These are phyloP conservation scores for Emmonsia crescens DNA, from an alignment of 2,329 filamentous ascomycete species.

Conservation along the genomic window DNA sequence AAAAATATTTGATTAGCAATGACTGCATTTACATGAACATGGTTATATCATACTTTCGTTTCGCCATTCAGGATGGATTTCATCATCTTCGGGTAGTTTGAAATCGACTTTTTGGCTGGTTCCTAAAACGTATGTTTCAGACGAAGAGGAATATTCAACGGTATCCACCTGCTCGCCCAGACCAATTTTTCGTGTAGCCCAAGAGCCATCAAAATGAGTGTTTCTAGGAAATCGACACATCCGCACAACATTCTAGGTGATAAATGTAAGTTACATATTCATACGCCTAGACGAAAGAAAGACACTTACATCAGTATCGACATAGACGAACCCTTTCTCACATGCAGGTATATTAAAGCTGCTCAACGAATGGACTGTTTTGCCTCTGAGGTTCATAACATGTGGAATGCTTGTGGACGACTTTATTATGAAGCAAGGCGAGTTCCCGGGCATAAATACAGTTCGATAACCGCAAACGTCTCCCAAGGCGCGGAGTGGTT, in stretches of 20 bases:
- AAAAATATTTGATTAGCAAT: constrained; percentile 11
- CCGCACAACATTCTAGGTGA: constrained; percentile 51
- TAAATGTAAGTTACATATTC: not conserved
- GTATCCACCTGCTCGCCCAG: constrained; percentile 60
- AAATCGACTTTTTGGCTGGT: constrained; percentile 61
- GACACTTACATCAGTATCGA: constrained; percentile 47
- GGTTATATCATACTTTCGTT: constrained; percentile 46
- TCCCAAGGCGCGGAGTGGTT: constrained; percentile 38
- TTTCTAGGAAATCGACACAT: constrained; percentile 61
- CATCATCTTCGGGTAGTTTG: constrained; percentile 74
- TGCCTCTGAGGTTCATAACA: constrained; percentile 60
- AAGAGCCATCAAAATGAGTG: constrained; percentile 63
- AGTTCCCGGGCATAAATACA: constrained; percentile 70
- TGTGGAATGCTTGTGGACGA: constrained; percentile 66
- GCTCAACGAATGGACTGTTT: constrained; percentile 59
- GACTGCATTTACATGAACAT: not conserved
- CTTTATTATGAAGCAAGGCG: constrained; percentile 73
- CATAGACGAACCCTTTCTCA: constrained; percentile 71
- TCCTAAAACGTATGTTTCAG: constrained; percentile 64
- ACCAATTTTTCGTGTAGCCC: constrained; percentile 61
- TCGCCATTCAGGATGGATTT: constrained; percentile 70
- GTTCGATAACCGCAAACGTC: constrained; percentile 64
- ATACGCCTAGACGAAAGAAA: not conserved
- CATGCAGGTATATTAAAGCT: constrained; percentile 67
- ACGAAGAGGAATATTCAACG: constrained; percentile 65